Conservation (phyloP, 495 filamentous ascomycete species). For the Parachaetomium inaequale region DNA sequence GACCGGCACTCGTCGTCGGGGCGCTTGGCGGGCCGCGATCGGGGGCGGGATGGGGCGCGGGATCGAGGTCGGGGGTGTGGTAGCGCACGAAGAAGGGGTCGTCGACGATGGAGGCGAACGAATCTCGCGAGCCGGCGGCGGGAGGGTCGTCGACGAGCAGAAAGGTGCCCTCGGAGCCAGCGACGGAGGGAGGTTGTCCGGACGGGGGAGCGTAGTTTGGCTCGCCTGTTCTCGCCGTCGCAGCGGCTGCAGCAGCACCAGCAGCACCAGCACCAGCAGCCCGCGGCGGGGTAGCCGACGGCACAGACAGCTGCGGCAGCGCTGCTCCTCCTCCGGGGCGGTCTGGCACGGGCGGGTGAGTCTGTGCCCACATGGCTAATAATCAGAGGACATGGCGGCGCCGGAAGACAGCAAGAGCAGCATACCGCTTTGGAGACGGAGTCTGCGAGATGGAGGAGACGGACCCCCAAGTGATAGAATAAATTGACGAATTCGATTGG, state of each 20-base stretch:
- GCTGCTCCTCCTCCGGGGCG: constrained; percentile 19
- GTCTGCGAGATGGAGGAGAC: background rate
- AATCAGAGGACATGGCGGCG: constrained; percentile 9
- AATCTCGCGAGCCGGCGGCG: constrained; percentile 35
- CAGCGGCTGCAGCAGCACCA: constrained; percentile 1
- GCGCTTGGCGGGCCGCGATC: constrained; percentile 3
- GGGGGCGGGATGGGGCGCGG: background rate
- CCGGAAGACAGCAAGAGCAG: constrained; percentile 12
- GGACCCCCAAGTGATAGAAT: background rate
- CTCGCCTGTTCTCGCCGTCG: constrained; percentile 14
- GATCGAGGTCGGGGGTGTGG: constrained; percentile 11
- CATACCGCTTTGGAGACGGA: constrained; percentile 20
- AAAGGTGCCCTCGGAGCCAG: constrained; percentile 28
- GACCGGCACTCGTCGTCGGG: constrained; percentile 17
- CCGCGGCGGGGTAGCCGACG: constrained; percentile 15
- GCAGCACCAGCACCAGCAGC: background rate
- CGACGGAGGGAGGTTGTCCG: constrained; percentile 12
- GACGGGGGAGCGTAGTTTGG: constrained; percentile 15
- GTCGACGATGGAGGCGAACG: constrained; percentile 43
- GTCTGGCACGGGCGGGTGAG: constrained; percentile 28
- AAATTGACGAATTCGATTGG: constrained; percentile 5
- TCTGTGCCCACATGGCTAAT: constrained; percentile 31
- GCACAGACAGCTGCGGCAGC: constrained; percentile 15
- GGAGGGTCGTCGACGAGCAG: constrained; percentile 33
- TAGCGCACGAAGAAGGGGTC: constrained; percentile 46